These are phyloP conservation scores for Eimeria falciformis DNA, from an alignment of 169 alveolate genomes.

Conservation along the genomic window DNA sequence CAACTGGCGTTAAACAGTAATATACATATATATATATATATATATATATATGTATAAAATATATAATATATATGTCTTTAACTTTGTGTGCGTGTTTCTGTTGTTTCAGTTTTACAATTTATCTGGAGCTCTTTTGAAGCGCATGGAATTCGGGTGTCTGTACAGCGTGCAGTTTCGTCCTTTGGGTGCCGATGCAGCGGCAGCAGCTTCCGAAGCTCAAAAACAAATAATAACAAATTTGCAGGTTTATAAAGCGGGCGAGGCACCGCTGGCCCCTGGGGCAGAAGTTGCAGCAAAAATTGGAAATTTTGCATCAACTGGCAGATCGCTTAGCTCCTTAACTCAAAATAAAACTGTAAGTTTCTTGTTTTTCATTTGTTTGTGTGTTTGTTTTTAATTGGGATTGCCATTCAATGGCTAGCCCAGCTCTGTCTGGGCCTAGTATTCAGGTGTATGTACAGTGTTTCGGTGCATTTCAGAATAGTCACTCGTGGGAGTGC, in stretches of 20 bases:
- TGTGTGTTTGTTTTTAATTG: neutral
- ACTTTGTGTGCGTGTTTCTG: neutral
- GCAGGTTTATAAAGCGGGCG: neutral
- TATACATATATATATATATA: neutral
- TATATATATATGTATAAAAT: neutral
- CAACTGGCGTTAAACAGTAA: neutral
- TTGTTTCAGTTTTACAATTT: conserved; percentile 10
- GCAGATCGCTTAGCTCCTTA: conserved; percentile 9
- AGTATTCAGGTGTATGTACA: no score
- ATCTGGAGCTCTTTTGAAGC: neutral
- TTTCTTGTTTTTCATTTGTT: neutral
- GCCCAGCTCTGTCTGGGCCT: no score
- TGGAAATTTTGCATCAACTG: neutral
- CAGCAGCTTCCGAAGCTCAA: conserved; percentile 20
- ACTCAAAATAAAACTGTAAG: neutral
- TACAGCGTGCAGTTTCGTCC: conserved; percentile 32
- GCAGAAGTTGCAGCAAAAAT: conserved; percentile 8
- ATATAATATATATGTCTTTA: neutral
- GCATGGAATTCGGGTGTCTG: conserved; percentile 16
- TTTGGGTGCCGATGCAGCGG: neutral
- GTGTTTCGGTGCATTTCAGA: no score
- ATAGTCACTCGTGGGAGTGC: no score
- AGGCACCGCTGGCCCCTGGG: conserved; percentile 19
- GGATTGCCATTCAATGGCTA: no score
- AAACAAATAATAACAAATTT: neutral